Base-by-base conservation (phyloP, 139 green algal genomes). In the Tetradesmus obliquus region DNA sequence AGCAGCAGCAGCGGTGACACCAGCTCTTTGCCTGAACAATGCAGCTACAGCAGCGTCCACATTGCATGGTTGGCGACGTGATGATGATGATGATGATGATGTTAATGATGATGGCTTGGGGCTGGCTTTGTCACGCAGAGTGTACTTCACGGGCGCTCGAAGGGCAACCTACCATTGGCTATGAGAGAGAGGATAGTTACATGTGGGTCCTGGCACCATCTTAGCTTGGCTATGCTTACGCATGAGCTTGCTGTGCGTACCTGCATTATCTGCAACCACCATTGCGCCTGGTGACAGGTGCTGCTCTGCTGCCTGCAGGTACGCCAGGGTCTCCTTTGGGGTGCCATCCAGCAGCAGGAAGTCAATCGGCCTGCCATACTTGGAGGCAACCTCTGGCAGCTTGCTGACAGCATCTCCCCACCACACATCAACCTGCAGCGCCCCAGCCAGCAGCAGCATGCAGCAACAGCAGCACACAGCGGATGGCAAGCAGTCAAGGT, bases 221-320 rank as follows among this genome's bases (percentile, higher is more conserved):
- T 45, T 45, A 45, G 32, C 32, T 45, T 45, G 32, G 32, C 32
- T 45, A 45, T 45, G 32, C 32, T 45, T 45, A 45, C 10, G 60
- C 60, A 71, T 10, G 8, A 71, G 2, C 60, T 22, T 4, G 60
- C 60, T 60, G 22, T n/a, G 20, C 53, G 9, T 90, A 76, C 95
- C 95, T 7, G 94, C 95, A 85, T 97, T 97, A 83, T 97, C 95
- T 2, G 95, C 95, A 17, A 97, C 92, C 7, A 97, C 92, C 62
- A 95, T 24, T 3, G 95, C 95, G 7, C 95, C 95, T 57, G 81
- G 45, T 13, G 92, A 89, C 82, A 97, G 91, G 20, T 90, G 79
- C 12, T 93, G 92, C 88, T 97, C 95, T 13, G 95, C 95, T 6
- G 95, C 95, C 51, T 94, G 79, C 0, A 97, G 92, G 91, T 97